A percentile compares a stretch with the other conserved stretches of the same genome.
Conservation (phyloP, 495 filamentous ascomycete species). For the Filosporella fistucella region DNA sequence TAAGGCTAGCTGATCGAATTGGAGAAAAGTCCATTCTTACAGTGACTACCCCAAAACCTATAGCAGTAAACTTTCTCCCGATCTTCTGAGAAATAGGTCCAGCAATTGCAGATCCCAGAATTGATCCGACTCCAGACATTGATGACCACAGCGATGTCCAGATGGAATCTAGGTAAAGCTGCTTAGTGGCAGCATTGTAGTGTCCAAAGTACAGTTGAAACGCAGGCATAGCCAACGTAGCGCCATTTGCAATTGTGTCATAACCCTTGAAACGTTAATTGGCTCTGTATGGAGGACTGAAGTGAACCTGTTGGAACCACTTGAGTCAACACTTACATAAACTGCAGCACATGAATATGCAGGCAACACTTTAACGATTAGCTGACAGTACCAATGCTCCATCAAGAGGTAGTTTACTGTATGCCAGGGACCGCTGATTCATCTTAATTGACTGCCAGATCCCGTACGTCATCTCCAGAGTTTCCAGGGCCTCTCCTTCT, state of each 20-base stretch:
- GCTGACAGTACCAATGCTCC: neutral
- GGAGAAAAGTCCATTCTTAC: too few species aligned
- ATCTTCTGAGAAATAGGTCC: slow-evolving; percentile 24
- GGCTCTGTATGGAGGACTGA: too few species aligned
- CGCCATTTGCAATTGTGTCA: slow-evolving; percentile 24
- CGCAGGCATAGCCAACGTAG: slow-evolving; percentile 24
- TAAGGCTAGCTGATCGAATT: too few species aligned
- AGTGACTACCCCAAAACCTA: slow-evolving; percentile 11
- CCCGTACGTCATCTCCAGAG: slow-evolving; percentile 1
- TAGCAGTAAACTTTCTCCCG: slow-evolving; percentile 18
- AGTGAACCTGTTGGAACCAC: neutral
- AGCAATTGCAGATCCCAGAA: slow-evolving; percentile 22
- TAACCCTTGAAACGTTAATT: slow-evolving; percentile 10
- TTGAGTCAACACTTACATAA: slow-evolving; percentile 6
- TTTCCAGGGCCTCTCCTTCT: slow-evolving; percentile 11
- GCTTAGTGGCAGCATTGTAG: slow-evolving; percentile 5
- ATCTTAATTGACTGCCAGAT: slow-evolving; percentile 11
- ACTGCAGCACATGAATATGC: slow-evolving; percentile 16
- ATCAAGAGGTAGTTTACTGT: slow-evolving; percentile 5
- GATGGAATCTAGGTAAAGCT: slow-evolving; percentile 22
- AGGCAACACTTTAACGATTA: slow-evolving; percentile 6
- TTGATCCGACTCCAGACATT: slow-evolving; percentile 24
- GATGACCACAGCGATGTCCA: slow-evolving; percentile 29
- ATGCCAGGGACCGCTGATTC: slow-evolving; percentile 2
- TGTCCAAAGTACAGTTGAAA: slow-evolving; percentile 27